Conservation (phyloP, 2,329 filamentous ascomycete species). For the Trichoderma semiorbis region DNA sequence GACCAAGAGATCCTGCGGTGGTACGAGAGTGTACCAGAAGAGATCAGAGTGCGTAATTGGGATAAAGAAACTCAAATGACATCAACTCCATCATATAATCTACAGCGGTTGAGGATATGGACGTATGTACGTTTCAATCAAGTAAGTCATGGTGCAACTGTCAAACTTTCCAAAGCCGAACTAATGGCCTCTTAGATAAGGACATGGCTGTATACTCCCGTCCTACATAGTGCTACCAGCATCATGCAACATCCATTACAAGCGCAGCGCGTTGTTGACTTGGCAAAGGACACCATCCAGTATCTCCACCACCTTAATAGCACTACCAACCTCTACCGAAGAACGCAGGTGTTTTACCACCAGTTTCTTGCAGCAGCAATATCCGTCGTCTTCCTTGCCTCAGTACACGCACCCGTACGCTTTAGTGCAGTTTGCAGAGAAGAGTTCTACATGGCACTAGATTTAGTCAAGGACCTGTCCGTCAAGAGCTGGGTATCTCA, state of each 20-base stretch:
- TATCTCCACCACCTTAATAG: slow-evolving; percentile 69
- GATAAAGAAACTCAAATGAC: slow-evolving; percentile 48
- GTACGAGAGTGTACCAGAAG: slow-evolving; percentile 71
- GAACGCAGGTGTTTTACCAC: slow-evolving; percentile 73
- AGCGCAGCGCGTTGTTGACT: slow-evolving; percentile 69
- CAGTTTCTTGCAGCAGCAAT: slow-evolving; percentile 75
- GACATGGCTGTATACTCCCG: slow-evolving; percentile 82
- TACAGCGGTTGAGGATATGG: slow-evolving; percentile 74
- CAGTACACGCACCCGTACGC: slow-evolving; percentile 68
- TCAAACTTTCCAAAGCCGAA: not conserved
- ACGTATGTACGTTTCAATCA: slow-evolving; percentile 86
- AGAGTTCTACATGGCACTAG: slow-evolving; percentile 76
- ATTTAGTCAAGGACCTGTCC: slow-evolving; percentile 69
- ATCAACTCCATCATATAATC: slow-evolving; percentile 58
- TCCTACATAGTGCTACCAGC: slow-evolving; percentile 78
- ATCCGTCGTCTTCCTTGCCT: slow-evolving; percentile 72
- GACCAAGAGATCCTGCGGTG: slow-evolving; percentile 83
- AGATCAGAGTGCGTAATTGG: slow-evolving; percentile 59
- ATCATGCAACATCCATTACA: slow-evolving; percentile 73
- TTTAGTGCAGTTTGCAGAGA: slow-evolving; percentile 67
- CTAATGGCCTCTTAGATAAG: slow-evolving; percentile 53
- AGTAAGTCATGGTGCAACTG: slow-evolving; percentile 29
- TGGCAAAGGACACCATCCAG: slow-evolving; percentile 73
- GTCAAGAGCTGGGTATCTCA: slow-evolving; percentile 69
- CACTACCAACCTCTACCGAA: slow-evolving; percentile 67